These are phyloP conservation scores for Fraxinus sp. DNA, from an alignment of 305 asterid genomes.

Conservation along the genomic window DNA sequence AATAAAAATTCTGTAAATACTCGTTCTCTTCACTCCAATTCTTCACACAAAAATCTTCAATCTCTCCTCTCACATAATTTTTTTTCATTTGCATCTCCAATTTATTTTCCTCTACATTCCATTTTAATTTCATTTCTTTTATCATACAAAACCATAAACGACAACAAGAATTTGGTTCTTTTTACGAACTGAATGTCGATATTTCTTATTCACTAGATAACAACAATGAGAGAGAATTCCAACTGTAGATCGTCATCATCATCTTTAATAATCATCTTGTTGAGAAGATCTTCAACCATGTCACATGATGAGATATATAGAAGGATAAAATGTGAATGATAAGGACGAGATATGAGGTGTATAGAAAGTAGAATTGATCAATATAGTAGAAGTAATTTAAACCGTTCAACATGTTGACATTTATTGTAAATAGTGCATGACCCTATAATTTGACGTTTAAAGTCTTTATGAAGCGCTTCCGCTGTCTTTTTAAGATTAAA, in stretches of 20 bases:
- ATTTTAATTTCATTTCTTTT: too few species aligned
- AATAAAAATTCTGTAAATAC: background rate
- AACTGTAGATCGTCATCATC: background rate
- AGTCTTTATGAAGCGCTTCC: too few species aligned
- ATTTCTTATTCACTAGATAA: background rate
- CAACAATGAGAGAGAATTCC: background rate
- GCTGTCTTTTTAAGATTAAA: too few species aligned
- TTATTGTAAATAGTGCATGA: background rate
- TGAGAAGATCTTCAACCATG: background rate
- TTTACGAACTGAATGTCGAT: background rate
- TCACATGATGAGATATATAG: background rate
- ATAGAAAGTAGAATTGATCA: background rate
- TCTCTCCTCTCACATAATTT: background rate
- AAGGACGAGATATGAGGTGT: background rate
- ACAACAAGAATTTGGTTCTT: background rate
- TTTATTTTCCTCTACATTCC: background rate
- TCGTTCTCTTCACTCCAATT: background rate
- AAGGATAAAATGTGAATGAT: background rate
- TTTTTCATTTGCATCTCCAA: background rate
- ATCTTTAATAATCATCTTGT: background rate
- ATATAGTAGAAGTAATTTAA: background rate
- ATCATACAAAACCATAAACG: too few species aligned
- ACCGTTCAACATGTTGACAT: background rate
- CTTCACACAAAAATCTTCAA: too few species aligned
- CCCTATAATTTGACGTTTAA: background rate